phyloP scores from a whole-genome alignment of 768 basidiomycete genomes.

The Boletus rubroflammeus region DNA sequence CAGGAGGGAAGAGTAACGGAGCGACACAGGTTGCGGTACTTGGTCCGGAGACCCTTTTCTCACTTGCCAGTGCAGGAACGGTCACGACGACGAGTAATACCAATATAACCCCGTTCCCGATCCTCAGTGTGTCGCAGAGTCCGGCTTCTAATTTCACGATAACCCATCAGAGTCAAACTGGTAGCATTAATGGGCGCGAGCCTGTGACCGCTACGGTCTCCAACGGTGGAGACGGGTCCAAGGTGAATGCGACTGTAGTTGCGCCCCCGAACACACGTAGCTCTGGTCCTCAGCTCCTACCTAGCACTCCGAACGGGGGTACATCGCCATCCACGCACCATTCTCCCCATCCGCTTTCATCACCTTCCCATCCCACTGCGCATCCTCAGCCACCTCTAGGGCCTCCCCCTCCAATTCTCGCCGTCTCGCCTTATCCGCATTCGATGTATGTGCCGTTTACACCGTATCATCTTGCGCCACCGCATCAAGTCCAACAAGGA shows the following conservation, averaged over 20 bases:
- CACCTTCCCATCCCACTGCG: conserved; percentile 6
- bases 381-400: conserved; percentile 8
- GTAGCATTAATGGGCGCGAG: neutral
- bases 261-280: conserved; percentile 5
- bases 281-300: neutral
- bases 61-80: neutral
- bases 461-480: conserved; percentile 16
- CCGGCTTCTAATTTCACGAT: neutral
- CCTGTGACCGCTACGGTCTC: neutral
- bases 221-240: conserved; percentile 1
- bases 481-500: conserved; percentile 9
- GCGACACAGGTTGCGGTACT: neutral
- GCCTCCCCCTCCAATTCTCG: conserved; percentile 15
- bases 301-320: neutral
- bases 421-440: conserved; percentile 17
- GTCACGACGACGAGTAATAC: neutral
- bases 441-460: conserved; percentile 23
- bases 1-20: neutral
- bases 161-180: neutral
- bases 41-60: neutral
- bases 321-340: conserved; percentile 2
- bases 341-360: conserved; percentile 8
- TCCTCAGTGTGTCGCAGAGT: conserved; percentile 13
- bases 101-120: conserved; percentile 18
- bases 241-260: conserved; percentile 1